Evolutionary conservation across 2,329 filamentous ascomycete genomes (phyloP), one percentile per base, ranked within the genome.

Genomic region (Xylariaceae sp.): DNA sequence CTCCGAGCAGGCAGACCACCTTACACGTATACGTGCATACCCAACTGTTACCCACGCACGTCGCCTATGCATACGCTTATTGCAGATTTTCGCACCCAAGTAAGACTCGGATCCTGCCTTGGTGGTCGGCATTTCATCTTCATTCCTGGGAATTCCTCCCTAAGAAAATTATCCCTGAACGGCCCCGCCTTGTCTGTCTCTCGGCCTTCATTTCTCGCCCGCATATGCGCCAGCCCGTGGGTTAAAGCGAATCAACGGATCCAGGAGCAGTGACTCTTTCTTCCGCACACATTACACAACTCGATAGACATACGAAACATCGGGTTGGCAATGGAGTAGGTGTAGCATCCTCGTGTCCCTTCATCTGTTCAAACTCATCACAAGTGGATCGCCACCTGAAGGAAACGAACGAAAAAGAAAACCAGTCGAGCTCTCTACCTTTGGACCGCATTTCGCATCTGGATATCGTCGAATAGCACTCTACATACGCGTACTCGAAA

Each of bases 71-170:
- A 55, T 60, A 58, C 37, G 53, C 56, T 47, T 60, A 53, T 57
- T 61, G 56, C 60, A 57, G 60, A 53, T 48, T 48, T 50, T 44
- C 56, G 13, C 48, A 64, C 60, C 60, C 62, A 61, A 57, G 62
- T 64, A 62, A 64, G 62, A 64, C 54, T 51, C 51, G 54, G 56
- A 56, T 51, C 60, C 55, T 54, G 56, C 58, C 45, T 51, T 15
- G 47, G 58, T 54, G 47, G 53, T 44, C 49, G 44, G 23, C 56
- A 54, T 37, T 35, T 56, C 53, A 53, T 58, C 37, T 35, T 60
- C 58, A 54, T 48, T 58, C 34, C 51, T 56, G 44, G 51, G 44
- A 45, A 58, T 56, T 48, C 30, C 30, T 51, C 59, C 57, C 52
- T 59, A 51, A 59, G 60, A 53, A 39, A 51, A 48, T n/a, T 42